Evolutionary conservation across 208 protist species (phyloP).

Genomic region (Trichomonas tenax): DNA sequence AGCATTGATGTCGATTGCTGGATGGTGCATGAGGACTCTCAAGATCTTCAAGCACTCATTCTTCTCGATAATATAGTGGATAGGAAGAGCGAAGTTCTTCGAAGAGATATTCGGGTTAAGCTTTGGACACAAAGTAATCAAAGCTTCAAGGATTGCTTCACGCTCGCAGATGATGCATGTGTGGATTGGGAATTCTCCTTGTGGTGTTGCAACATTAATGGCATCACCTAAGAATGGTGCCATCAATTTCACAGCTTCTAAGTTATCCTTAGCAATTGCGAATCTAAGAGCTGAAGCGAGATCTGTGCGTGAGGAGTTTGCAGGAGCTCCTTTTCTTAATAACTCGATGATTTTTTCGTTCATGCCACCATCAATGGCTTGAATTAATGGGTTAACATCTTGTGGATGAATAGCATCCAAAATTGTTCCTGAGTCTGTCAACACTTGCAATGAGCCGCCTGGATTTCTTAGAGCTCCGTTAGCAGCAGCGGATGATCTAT

Average conservation of each 20-base stretch:
- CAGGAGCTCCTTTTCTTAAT: neutral
- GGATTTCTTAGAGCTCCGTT: neutral
- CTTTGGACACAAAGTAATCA: neutral
- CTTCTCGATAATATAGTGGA: neutral
- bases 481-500: neutral
- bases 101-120: neutral
- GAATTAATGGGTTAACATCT: neutral
- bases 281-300: neutral
- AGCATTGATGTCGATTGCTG: neutral
- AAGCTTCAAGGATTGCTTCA: neutral
- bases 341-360: neutral
- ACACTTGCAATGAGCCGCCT: neutral
- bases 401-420: neutral
- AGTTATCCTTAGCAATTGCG: neutral
- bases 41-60: neutral
- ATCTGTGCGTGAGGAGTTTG: neutral
- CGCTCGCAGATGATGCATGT: neutral
- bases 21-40: neutral
- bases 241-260: neutral
- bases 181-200: neutral
- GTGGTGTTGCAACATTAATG: neutral
- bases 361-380: neutral
- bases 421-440: neutral
- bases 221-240: neutral
- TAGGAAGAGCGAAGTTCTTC: neutral